Percentiles rank a stretch among this genome's conserved stretches.
phyloP scores from a whole-genome alignment of 2,329 filamentous ascomycete species.

The Penicillium sp. region DNA sequence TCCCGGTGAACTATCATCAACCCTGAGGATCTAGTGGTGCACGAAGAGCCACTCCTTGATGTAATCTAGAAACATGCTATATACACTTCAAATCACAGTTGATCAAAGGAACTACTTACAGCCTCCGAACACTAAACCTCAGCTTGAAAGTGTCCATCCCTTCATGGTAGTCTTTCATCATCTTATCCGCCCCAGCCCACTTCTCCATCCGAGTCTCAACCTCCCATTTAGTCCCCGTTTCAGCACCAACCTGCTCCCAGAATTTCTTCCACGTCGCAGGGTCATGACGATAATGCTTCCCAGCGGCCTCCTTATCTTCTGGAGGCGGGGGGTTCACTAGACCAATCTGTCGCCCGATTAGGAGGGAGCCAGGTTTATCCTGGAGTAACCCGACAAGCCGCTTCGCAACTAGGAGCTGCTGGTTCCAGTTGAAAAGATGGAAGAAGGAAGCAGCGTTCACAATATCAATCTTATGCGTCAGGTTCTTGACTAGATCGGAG shows the following conservation, averaged over 20 bases:
- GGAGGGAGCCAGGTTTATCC: constrained; percentile 23
- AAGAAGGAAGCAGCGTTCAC: constrained; percentile 46
- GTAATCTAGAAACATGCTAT: not conserved
- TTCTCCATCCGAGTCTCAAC: constrained; percentile 31
- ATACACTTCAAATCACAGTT: not conserved
- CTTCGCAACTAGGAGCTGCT: constrained; percentile 33
- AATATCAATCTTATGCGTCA: constrained; percentile 39
- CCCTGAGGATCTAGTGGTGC: not conserved
- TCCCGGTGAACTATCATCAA: not conserved
- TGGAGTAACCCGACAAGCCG: constrained; percentile 35
- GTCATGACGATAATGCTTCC: constrained; percentile 49
- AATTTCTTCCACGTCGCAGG: constrained; percentile 52
- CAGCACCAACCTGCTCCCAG: constrained; percentile 55
- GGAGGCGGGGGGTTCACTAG: constrained; percentile 13
- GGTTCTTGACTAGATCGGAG: constrained; percentile 25
- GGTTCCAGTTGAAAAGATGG: constrained; percentile 42
- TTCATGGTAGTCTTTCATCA: constrained; percentile 13
- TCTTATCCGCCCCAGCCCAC: constrained; percentile 14
- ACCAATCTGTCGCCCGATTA: constrained; percentile 28
- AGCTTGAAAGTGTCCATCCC: constrained; percentile 19
- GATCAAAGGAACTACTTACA: not conserved
- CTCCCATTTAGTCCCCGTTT: constrained; percentile 53
- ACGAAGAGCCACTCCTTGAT: not conserved
- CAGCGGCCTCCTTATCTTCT: constrained; percentile 6
- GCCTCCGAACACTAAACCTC: constrained; percentile 17